Conservation (phyloP, 2,329 filamentous ascomycete genomes). For the Fusarium sp. region DNA sequence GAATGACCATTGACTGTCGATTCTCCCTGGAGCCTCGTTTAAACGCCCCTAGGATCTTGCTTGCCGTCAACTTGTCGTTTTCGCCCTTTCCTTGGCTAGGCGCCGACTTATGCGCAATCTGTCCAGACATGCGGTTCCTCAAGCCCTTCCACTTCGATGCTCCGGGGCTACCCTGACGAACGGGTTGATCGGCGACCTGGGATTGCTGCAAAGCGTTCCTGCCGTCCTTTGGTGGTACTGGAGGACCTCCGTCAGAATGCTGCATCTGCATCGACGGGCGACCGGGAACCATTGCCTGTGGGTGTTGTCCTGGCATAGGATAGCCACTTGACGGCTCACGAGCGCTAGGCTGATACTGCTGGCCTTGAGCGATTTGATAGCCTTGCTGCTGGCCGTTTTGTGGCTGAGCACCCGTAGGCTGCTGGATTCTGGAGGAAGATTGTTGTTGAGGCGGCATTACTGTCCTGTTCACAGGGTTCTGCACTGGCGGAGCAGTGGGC, state of each 20-base stretch:
- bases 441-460: conserved; percentile 32
- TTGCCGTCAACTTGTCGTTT: conserved; percentile 42
- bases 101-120: conserved; percentile 44
- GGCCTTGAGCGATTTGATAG: conserved; percentile 30
- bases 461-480: conserved; percentile 31
- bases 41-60: conserved; percentile 52
- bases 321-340: conserved; percentile 20
- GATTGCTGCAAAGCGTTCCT: conserved; percentile 17
- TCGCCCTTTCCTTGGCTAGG: conserved; percentile 40
- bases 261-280: conserved; percentile 39
- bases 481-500: conserved; percentile 35
- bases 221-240: conserved; percentile 34
- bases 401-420: conserved; percentile 4
- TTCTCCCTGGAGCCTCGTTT: conserved; percentile 51
- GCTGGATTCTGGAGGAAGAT: conserved; percentile 18
- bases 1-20: conserved; percentile 40
- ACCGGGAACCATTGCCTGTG: conserved; percentile 27
- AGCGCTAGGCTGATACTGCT: conserved; percentile 29
- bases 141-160: conserved; percentile 54
- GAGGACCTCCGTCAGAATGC: conserved; percentile 11
- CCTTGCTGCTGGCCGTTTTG: conserved; percentile 14
- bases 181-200: conserved; percentile 19
- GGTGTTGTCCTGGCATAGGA: conserved; percentile 22
- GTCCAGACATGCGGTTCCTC: conserved; percentile 52
- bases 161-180: conserved; percentile 39